A percentile compares a stretch with the other conserved stretches of the same genome.
phyloP scores from a whole-genome alignment of 2,329 filamentous ascomycete genomes.

The Fusarium kyushuense region DNA sequence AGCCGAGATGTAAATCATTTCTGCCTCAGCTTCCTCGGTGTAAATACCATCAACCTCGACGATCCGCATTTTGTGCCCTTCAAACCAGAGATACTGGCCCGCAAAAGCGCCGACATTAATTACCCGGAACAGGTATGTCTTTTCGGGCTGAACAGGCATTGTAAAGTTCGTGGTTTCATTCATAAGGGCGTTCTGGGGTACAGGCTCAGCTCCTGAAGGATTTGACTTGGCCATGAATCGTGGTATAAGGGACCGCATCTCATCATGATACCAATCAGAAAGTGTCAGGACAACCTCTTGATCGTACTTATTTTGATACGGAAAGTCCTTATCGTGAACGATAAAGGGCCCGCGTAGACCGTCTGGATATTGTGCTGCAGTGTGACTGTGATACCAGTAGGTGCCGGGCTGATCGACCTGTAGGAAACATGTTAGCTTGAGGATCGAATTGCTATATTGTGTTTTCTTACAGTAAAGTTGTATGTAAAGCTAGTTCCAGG shows the following conservation, averaged over 20 bases:
- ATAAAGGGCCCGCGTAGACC: conserved; percentile 74
- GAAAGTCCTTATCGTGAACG: conserved; percentile 71
- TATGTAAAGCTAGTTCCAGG: conserved; percentile 75
- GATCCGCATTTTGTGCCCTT: conserved; percentile 74
- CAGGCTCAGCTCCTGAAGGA: conserved; percentile 70
- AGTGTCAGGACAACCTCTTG: conserved; percentile 74
- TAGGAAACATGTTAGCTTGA: conserved; percentile 1
- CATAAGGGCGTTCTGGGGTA: conserved; percentile 76
- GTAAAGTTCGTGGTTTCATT: conserved; percentile 75
- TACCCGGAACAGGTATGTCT: conserved; percentile 79
- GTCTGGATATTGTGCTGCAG: conserved; percentile 76
- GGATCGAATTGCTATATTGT: not conserved
- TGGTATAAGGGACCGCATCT: conserved; percentile 61
- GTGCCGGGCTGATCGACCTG: conserved; percentile 75
- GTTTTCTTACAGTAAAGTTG: conserved; percentile 70
- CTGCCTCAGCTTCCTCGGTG: conserved; percentile 68
- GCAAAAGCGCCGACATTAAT: conserved; percentile 81
- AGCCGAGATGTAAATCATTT: conserved; percentile 73
- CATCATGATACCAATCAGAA: conserved; percentile 78
- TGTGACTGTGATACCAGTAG: conserved; percentile 84
- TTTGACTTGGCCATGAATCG: conserved; percentile 66
- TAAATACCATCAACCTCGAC: conserved; percentile 81
- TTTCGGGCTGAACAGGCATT: conserved; percentile 71
- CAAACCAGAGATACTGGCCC: conserved; percentile 74
- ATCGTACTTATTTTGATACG: conserved; percentile 68